Evolutionary conservation across 1,139 yeast species (phyloP), one percentile per base, ranked within the genome.

Genomic region (Blastobotrys buckinghamii): DNA sequence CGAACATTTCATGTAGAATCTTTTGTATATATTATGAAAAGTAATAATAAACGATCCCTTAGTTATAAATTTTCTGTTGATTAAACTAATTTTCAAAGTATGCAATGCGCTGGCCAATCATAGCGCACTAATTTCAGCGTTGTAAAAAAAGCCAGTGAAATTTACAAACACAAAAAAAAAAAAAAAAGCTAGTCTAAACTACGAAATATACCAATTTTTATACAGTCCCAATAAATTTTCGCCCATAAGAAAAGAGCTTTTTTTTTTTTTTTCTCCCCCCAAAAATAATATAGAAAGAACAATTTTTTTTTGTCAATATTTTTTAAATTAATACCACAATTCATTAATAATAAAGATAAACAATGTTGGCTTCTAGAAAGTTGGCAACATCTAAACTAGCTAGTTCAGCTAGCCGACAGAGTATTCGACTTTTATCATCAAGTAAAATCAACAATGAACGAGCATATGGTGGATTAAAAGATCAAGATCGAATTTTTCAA

Each of bases 401-500:
- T 7, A 3, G 10, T 3, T 9, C 6, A 12, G 32, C n/a, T 13
- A 29, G n/a, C 9, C 32, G 32, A 29, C 32, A 29, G 32, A 13
- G 32, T 13, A 29, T 29, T 9, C 6, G 32, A 29, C 32, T 29
- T 6, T 29, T 29, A 29, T 29, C 32, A 29, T 6, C 32, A 29
- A 29, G 9, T 6, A 29, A 29, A 29, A 6, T 9, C 6, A 29
- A 5, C 32, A 29, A 29, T 13, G 9, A 67, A 54, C 77, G 81
- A 60, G 71, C 84, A 60, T 81, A 84, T 60, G 95, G 95, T 30
- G 90, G 89, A 12, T 76, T 86, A 56, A 76, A 76, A 60, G 95
- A 86, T 70, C 82, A 79, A 65, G 95, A 86, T 69, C 81, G 95
- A 61, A 85, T 86, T 58, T 86, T 86, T 68, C 95, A 86, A 70